Conservation (phyloP, 139 green algal species). For the Chloropicon primus region DNA sequence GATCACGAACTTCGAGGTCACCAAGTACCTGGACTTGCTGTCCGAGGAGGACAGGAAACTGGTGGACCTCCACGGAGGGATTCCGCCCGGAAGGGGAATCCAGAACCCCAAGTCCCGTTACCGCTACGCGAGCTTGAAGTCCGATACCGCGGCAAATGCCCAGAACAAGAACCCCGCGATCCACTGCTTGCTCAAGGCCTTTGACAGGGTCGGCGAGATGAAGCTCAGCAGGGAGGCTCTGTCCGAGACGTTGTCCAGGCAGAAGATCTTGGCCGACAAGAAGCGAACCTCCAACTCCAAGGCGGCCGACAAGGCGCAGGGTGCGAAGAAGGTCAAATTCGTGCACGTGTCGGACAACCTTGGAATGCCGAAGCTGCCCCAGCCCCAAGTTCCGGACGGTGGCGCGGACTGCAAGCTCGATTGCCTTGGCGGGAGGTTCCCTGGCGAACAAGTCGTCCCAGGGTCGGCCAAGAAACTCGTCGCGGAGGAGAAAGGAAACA, state of each 20-base stretch:
- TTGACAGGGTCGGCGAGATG: not conserved
- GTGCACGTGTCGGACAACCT: not conserved
- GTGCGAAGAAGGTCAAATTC: not conserved
- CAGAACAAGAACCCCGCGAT: not conserved
- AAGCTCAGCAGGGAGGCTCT: not conserved
- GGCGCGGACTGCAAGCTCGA: not conserved
- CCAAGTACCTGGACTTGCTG: not conserved
- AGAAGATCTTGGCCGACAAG: not conserved
- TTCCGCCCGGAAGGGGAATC: not conserved
- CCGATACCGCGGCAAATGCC: not conserved
- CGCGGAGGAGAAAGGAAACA: too few relatives aligned
- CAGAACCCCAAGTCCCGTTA: not conserved
- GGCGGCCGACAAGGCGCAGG: not conserved
- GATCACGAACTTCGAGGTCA: slow-evolving; percentile 59
- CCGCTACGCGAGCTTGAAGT: not conserved
- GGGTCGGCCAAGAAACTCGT: too few relatives aligned
- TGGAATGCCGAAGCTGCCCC: not conserved
- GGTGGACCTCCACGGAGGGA: not conserved
- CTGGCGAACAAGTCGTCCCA: too few relatives aligned
- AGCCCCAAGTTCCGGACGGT: not conserved
- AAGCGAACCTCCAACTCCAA: not conserved
- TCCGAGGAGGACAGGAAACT: not conserved
- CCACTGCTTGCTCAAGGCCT: not conserved
- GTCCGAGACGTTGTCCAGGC: not conserved
- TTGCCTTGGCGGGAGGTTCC: too few relatives aligned